Conservation (phyloP, 108 stramenopile species). For the Cyclotella baltica region DNA sequence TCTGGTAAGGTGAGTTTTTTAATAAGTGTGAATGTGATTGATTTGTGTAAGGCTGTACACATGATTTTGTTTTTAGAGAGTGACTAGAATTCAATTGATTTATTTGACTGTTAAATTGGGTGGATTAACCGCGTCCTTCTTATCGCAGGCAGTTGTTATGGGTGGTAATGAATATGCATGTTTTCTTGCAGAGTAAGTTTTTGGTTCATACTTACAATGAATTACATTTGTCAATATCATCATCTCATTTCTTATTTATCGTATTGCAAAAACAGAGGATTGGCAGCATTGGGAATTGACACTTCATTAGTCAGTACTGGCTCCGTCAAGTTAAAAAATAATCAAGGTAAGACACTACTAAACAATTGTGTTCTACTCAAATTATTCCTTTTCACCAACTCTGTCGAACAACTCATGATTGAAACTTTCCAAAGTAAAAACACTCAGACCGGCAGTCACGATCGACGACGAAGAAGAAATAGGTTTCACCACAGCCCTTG, state of each 20-base stretch:
- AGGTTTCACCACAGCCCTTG: slow-evolving; percentile 69
- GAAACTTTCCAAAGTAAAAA: slow-evolving; percentile 41
- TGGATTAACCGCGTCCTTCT: not conserved
- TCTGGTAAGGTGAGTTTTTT: slow-evolving; percentile 38
- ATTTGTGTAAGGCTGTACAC: too few relatives aligned
- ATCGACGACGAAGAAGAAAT: slow-evolving; percentile 49
- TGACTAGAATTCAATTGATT: slow-evolving; percentile 1
- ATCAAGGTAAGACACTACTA: slow-evolving; percentile 31
- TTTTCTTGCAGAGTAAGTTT: slow-evolving; percentile 70
- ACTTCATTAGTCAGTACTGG: slow-evolving; percentile 70
- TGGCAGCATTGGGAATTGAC: slow-evolving; percentile 72
- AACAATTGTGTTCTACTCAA: too few relatives aligned
- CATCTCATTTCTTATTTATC: not conserved
- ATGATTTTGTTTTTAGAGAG: not conserved
- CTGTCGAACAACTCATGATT: too few relatives aligned
- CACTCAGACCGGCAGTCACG: slow-evolving; percentile 61
- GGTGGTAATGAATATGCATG: slow-evolving; percentile 78
- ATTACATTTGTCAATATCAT: not conserved
- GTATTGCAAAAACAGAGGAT: slow-evolving; percentile 26
- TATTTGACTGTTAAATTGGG: not conserved
- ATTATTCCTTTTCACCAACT: too few relatives aligned
- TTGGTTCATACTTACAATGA: not conserved
- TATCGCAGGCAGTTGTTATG: slow-evolving; percentile 65
- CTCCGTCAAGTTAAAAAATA: slow-evolving; percentile 34
- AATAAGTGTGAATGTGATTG: too few relatives aligned